Evolutionary conservation across 768 basidiomycete genomes (phyloP).

Genomic region (Tulasnella sp.): DNA sequence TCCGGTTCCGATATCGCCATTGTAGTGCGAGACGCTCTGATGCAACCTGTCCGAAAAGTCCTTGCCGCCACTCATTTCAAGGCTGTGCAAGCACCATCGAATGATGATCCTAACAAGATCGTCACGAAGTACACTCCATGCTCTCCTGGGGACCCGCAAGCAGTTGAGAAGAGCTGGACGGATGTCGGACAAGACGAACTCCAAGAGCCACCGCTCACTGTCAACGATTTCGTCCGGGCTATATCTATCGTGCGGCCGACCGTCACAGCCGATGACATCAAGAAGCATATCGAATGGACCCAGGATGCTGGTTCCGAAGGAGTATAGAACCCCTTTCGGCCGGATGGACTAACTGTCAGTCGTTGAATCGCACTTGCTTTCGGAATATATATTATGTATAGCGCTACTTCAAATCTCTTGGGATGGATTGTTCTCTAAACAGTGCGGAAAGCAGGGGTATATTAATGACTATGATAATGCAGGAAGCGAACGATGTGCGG

Average conservation of each 20-base stretch:
- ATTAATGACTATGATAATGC: slow-evolving; percentile 25
- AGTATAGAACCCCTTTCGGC: slow-evolving; percentile 20
- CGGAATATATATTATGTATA: slow-evolving; percentile 11
- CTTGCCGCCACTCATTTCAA: slow-evolving; percentile 96
- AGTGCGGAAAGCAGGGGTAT: slow-evolving; percentile 2
- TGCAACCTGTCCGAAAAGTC: slow-evolving; percentile 98
- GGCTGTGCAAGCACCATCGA: slow-evolving; percentile 48
- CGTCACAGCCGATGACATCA: slow-evolving; percentile 86
- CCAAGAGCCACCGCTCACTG: slow-evolving; percentile 79
- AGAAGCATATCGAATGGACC: slow-evolving; percentile 81
- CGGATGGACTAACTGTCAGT: neutral
- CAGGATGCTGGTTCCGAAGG: slow-evolving; percentile 66
- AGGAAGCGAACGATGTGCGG: slow-evolving; percentile 3
- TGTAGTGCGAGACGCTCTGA: slow-evolving; percentile 92
- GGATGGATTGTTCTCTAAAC: slow-evolving; percentile 4
- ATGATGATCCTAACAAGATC: slow-evolving; percentile 41
- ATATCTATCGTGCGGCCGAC: slow-evolving; percentile 81
- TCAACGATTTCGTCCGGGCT: slow-evolving; percentile 81
- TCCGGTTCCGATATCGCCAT: slow-evolving; percentile 96
- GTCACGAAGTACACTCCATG: slow-evolving; percentile 84
- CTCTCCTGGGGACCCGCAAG: slow-evolving; percentile 87
- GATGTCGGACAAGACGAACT: slow-evolving; percentile 86
- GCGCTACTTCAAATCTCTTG: neutral
- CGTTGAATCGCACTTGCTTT: slow-evolving; percentile 6
- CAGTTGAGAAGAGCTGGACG: slow-evolving; percentile 87